These are phyloP conservation scores for Mycena chlorophos DNA, from an alignment of 768 basidiomycete species.

Conservation along the genomic window DNA sequence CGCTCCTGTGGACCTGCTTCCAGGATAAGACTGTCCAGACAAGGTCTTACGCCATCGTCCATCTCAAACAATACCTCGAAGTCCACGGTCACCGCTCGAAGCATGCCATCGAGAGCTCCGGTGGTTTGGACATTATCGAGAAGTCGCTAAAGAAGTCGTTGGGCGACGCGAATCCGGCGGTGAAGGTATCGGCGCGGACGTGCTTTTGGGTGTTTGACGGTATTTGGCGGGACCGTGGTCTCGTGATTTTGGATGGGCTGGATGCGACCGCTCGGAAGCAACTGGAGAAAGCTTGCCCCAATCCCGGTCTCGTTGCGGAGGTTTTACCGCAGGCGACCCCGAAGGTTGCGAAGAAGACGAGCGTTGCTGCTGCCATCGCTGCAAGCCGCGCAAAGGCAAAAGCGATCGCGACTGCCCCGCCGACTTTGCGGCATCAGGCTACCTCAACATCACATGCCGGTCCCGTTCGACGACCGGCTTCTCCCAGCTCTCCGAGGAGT, in stretches of 20 bases:
- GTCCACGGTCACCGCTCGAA: conserved; percentile 67
- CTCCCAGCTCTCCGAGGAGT: conserved; percentile 42
- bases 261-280: conserved; percentile 75
- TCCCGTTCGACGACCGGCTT: conserved; percentile 46
- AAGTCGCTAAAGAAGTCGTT: conserved; percentile 72
- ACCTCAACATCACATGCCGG: conserved; percentile 67
- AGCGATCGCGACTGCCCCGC: conserved; percentile 79
- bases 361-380: conserved; percentile 83
- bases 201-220: conserved; percentile 80
- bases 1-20: conserved; percentile 65
- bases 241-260: conserved; percentile 59
- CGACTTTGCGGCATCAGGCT: conserved; percentile 77
- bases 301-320: conserved; percentile 44
- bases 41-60: conserved; percentile 63
- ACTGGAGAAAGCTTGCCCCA: conserved; percentile 82
- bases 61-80: conserved; percentile 76
- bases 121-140: conserved; percentile 71
- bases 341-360: conserved; percentile 69
- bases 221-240: conserved; percentile 75
- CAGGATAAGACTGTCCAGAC: conserved; percentile 83
- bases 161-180: conserved; percentile 76
- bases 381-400: conserved; percentile 88
- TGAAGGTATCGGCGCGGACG: conserved; percentile 68
- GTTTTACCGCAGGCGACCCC: conserved; percentile 51
- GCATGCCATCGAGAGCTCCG: conserved; percentile 64